Percentiles rank a stretch among this genome's conserved stretches.
phyloP scores from a whole-genome alignment of 257 asterid species.

The Solanum pimpinellifolium region DNA sequence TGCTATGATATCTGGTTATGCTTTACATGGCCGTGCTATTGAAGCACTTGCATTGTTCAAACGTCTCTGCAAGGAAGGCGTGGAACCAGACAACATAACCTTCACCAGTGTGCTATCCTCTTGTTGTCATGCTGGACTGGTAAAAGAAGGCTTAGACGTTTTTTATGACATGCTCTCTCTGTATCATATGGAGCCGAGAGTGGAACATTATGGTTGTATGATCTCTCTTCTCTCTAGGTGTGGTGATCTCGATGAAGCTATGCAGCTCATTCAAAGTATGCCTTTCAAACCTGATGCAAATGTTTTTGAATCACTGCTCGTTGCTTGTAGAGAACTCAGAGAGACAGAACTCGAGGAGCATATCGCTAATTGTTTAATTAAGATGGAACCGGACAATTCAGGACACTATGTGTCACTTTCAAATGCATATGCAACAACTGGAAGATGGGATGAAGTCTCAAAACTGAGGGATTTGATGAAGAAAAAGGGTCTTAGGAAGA shows the following conservation, averaged over 20 bases:
- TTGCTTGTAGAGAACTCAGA: slow-evolving; percentile 15
- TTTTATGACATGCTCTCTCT: slow-evolving; percentile 7
- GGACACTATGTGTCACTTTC: slow-evolving; percentile 21
- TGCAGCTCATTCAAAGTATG: slow-evolving; percentile 6
- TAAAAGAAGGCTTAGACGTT: neutral
- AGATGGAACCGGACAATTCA: slow-evolving; percentile 14
- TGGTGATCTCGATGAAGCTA: slow-evolving; percentile 9
- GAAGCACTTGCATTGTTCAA: slow-evolving; percentile 12
- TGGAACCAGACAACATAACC: slow-evolving; percentile 14
- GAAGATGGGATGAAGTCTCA: slow-evolving; percentile 16
- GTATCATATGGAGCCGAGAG: slow-evolving; percentile 7
- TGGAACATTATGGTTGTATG: slow-evolving; percentile 17
- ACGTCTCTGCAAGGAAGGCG: neutral
- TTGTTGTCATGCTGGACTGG: slow-evolving; percentile 15
- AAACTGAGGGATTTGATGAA: slow-evolving; percentile 13
- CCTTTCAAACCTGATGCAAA: slow-evolving; percentile 13
- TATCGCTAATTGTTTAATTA: slow-evolving; percentile 5
- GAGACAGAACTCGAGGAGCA: slow-evolving; percentile 12
- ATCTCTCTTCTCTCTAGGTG: slow-evolving; percentile 10
- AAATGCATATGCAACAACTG: slow-evolving; percentile 17
- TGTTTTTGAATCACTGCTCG: slow-evolving; percentile 14
- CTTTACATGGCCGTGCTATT: slow-evolving; percentile 8
- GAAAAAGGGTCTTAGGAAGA: slow-evolving; percentile 11
- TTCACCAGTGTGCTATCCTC: slow-evolving; percentile 14
- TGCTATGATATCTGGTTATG: slow-evolving; percentile 22